These are phyloP conservation scores for Populus hybrid DNA, from an alignment of 441 rosid genomes.

Conservation along the genomic window DNA sequence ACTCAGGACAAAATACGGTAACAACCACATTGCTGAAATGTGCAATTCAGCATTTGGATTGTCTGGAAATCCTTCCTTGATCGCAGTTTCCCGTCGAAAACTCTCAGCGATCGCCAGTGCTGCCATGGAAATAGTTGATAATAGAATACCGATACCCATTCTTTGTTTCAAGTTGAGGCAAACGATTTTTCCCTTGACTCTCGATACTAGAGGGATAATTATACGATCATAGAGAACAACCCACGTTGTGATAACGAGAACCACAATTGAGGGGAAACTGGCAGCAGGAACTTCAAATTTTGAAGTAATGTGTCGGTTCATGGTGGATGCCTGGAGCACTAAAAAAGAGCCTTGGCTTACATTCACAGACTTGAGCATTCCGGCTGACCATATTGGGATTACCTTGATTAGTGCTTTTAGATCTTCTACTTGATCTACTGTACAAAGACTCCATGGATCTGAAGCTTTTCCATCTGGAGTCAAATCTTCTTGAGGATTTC, in stretches of 20 bases:
- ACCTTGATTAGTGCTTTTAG: constrained; percentile 45
- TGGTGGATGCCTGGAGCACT: constrained; percentile 45
- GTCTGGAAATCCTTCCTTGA: constrained; percentile 24
- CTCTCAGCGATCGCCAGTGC: constrained; percentile 36
- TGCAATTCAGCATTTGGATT: constrained; percentile 13
- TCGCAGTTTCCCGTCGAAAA: constrained; percentile 21
- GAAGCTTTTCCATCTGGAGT: constrained; percentile 25
- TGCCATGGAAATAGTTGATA: constrained; percentile 26
- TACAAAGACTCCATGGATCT: constrained; percentile 45
- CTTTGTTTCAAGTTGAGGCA: constrained; percentile 37
- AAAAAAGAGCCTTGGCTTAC: constrained; percentile 33
- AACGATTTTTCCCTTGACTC: constrained; percentile 28
- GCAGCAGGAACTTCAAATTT: constrained; percentile 57
- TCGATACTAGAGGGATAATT: constrained; percentile 37
- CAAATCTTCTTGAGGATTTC: constrained; percentile 28
- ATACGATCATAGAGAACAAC: constrained; percentile 39
- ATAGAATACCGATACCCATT: constrained; percentile 48
- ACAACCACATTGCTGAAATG: constrained; percentile 56
- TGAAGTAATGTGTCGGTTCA: constrained; percentile 49
- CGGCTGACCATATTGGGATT: constrained; percentile 56
- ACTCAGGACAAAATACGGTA: constrained; percentile 32
- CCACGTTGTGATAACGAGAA: constrained; percentile 29
- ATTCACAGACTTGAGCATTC: constrained; percentile 35
- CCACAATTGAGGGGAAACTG: constrained; percentile 32
- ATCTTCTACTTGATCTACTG: constrained; percentile 51